Percentiles rank a stretch among this genome's conserved stretches.
Conservation (phyloP, 805 yeast species). For the Priceomyces carsonii region DNA sequence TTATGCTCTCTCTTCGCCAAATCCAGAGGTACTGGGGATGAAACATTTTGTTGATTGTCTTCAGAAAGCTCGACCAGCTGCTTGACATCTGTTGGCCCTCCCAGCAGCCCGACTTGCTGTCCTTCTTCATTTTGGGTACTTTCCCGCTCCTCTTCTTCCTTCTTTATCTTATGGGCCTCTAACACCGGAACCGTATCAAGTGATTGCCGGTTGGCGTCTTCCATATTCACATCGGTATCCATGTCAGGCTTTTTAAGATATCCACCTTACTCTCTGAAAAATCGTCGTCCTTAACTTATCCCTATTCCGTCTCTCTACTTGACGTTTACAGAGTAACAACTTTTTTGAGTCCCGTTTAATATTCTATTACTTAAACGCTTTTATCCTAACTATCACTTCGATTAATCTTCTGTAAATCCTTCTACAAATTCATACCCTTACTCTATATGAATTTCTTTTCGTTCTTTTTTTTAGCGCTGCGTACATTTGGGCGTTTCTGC, state of each 20-base stretch:
- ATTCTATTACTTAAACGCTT: neutral
- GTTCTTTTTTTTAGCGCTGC: conserved; percentile 3
- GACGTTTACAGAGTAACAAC: conserved; percentile 3
- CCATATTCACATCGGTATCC: conserved; percentile 5
- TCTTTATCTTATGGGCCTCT: conserved; percentile 8
- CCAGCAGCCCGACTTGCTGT: neutral
- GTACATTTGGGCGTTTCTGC: conserved; percentile 5
- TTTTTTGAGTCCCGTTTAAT: neutral
- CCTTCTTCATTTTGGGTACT: neutral
- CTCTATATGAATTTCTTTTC: conserved; percentile 5
- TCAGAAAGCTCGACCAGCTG: neutral
- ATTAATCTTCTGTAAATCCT: neutral
- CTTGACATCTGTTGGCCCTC: neutral
- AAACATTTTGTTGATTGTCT: neutral
- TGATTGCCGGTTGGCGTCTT: too few relatives aligned
- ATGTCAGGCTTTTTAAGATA: too few relatives aligned
- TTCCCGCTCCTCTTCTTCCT: conserved; percentile 1
- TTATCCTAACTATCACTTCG: neutral
- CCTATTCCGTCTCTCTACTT: neutral
- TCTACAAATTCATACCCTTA: neutral
- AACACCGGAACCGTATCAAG: conserved; percentile 17
- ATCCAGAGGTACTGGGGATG: neutral
- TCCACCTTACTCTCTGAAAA: too few relatives aligned
- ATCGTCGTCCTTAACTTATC: neutral
- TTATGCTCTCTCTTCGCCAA: conserved; percentile 1